These are phyloP conservation scores for Suhomyces kunorum DNA, from an alignment of 1,139 yeast species.

Conservation along the genomic window DNA sequence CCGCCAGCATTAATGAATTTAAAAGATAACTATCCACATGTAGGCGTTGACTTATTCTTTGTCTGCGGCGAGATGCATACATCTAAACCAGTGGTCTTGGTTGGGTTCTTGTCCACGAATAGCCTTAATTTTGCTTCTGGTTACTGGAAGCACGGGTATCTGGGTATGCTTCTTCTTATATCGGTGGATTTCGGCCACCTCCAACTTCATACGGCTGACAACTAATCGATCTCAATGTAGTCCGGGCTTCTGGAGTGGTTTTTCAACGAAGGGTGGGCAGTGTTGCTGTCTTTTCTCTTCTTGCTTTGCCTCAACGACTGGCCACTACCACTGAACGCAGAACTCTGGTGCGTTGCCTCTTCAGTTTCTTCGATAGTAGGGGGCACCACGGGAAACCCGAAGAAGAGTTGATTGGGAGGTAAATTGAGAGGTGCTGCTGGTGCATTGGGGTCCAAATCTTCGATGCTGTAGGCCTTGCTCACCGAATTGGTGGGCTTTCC, in stretches of 20 bases:
- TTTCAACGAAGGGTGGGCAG: slow-evolving; percentile 44
- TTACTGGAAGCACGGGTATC: too few species aligned
- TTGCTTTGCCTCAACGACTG: slow-evolving; percentile 71
- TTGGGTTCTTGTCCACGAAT: too few species aligned
- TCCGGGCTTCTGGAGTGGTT: slow-evolving; percentile 69
- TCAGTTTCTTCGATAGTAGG: slow-evolving; percentile 52
- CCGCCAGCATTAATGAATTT: slow-evolving; percentile 1
- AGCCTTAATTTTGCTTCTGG: too few species aligned
- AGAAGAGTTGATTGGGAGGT: slow-evolving; percentile 85
- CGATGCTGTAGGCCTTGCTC: slow-evolving; percentile 27
- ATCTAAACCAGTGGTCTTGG: too few species aligned
- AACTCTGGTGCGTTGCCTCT: slow-evolving; percentile 30
- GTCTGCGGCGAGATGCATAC: too few species aligned
- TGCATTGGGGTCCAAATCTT: slow-evolving; percentile 51
- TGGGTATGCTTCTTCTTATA: too few species aligned
- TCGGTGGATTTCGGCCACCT: too few species aligned
- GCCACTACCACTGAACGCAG: slow-evolving; percentile 60
- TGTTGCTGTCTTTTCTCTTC: slow-evolving; percentile 66
- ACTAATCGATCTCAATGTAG: slow-evolving; percentile 70
- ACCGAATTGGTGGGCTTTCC: slow-evolving; percentile 49
- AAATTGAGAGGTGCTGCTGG: slow-evolving; percentile 72
- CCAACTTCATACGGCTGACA: too few species aligned
- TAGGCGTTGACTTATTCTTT: too few species aligned
- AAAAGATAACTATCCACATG: slow-evolving; percentile 1
- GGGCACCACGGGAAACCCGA: slow-evolving; percentile 89